Evolutionary conservation across 352 stramenopile genomes (phyloP).

Genomic region (Globisporangium canariense): DNA sequence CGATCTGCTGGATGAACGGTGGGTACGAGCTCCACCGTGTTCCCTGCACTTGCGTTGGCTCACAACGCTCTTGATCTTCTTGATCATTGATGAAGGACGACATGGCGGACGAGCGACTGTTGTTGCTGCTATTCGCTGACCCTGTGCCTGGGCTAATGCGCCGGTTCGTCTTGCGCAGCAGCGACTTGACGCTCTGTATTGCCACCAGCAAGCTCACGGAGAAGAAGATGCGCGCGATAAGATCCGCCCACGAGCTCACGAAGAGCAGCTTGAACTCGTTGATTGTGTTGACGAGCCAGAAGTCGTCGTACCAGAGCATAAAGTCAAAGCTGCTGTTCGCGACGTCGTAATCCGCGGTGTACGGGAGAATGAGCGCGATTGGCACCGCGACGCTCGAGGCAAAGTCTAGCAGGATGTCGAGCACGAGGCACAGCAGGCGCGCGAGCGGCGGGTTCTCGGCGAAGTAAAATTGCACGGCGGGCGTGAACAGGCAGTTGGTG

Average conservation of each 20-base stretch:
- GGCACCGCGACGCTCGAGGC: slow-evolving; percentile 19
- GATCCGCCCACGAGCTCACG: slow-evolving; percentile 32
- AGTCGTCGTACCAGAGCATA: slow-evolving; percentile 22
- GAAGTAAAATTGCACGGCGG: slow-evolving; percentile 1
- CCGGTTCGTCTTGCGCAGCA: slow-evolving; percentile 15
- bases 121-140: no score
- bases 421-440: slow-evolving; percentile 16
- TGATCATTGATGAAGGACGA: neutral
- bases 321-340: neutral
- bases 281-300: slow-evolving; percentile 26
- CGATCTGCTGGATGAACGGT: neutral
- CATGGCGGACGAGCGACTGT: neutral
- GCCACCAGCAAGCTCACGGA: slow-evolving; percentile 28
- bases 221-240: slow-evolving; percentile 33
- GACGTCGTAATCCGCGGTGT: slow-evolving; percentile 12
- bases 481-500: slow-evolving; percentile 21
- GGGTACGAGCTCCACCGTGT: neutral
- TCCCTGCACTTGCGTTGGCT: neutral
- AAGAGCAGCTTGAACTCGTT: slow-evolving; percentile 25
- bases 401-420: slow-evolving; percentile 23
- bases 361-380: slow-evolving; percentile 10
- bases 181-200: slow-evolving; percentile 30
- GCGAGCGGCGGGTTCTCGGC: slow-evolving; percentile 1
- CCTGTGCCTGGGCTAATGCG: neutral
- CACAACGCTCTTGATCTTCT: neutral